Conservation (phyloP, 345 rosid species). For the Dovyalis caffra region DNA sequence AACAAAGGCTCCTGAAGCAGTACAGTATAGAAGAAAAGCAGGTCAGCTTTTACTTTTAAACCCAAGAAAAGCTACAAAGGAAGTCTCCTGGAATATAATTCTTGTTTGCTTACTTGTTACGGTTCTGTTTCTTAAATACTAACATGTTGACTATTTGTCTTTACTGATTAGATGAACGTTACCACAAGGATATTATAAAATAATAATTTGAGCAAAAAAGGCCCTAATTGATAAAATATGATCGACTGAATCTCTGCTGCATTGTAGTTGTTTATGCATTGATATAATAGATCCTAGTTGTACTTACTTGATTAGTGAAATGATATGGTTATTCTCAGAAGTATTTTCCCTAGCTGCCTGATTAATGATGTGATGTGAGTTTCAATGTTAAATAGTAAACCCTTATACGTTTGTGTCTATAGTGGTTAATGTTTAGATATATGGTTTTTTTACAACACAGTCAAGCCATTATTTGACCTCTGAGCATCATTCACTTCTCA, state of each 20-base stretch:
- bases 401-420: too few species aligned
- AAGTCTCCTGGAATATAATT: neutral
- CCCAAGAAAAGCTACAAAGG: neutral
- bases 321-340: neutral
- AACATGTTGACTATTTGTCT: too few species aligned
- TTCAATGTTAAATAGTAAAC: too few species aligned
- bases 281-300: neutral
- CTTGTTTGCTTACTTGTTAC: neutral
- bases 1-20: constrained; percentile 56
- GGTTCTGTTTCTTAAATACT: neutral
- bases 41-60: constrained; percentile 52
- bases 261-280: neutral
- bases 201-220: neutral
- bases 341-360: neutral
- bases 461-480: neutral
- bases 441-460: neutral
- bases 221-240: neutral
- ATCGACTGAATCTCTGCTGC: neutral
- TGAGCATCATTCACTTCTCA: too few species aligned
- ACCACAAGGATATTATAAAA: too few species aligned
- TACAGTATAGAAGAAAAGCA: constrained; percentile 79
- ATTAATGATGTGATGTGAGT: too few species aligned
- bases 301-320: neutral
- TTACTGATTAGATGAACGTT: too few species aligned
- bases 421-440: neutral